These are phyloP conservation scores for Pichia sorboxylosa DNA, from an alignment of 1,139 yeast species.

Conservation along the genomic window DNA sequence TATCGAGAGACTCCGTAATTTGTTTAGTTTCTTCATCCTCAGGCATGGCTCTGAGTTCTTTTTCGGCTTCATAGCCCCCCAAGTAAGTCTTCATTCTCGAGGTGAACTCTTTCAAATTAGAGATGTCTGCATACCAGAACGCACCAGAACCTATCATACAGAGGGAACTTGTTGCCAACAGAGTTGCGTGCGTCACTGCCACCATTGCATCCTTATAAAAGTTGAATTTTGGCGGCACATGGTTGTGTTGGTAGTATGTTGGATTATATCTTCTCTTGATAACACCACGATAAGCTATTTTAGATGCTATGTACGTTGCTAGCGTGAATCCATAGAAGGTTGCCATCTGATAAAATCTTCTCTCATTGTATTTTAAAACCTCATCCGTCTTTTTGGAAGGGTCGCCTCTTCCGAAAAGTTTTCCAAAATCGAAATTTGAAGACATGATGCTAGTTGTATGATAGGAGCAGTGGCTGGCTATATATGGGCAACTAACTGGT, in stretches of 20 bases:
- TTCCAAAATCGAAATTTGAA: conserved; percentile 16
- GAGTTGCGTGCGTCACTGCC: conserved; percentile 75
- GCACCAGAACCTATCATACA: conserved; percentile 66
- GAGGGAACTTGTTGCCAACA: conserved; percentile 61
- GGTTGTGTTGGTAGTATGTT: conserved; percentile 72
- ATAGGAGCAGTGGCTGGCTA: no score
- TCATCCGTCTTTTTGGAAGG: conserved; percentile 20
- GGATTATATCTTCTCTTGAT: conserved; percentile 66
- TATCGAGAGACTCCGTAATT: conserved; percentile 28
- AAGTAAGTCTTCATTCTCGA: conserved; percentile 50
- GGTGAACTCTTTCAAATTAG: conserved; percentile 60
- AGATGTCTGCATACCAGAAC: conserved; percentile 71
- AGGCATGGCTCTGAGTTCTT: conserved; percentile 36
- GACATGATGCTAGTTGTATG: conserved; percentile 11
- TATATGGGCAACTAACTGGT: no score
- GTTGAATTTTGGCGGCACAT: conserved; percentile 72
- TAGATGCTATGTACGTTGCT: conserved; percentile 57
- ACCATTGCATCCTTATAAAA: conserved; percentile 76
- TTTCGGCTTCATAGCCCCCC: conserved; percentile 60
- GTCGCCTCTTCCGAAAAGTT: conserved; percentile 18
- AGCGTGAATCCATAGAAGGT: conserved; percentile 64
- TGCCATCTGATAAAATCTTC: conserved; percentile 64
- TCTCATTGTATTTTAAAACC: conserved; percentile 28
- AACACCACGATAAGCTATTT: conserved; percentile 67
- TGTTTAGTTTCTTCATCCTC: conserved; percentile 56